Base-by-base conservation (phyloP, 306 rosid genomes). In the Cajanus cajan region DNA sequence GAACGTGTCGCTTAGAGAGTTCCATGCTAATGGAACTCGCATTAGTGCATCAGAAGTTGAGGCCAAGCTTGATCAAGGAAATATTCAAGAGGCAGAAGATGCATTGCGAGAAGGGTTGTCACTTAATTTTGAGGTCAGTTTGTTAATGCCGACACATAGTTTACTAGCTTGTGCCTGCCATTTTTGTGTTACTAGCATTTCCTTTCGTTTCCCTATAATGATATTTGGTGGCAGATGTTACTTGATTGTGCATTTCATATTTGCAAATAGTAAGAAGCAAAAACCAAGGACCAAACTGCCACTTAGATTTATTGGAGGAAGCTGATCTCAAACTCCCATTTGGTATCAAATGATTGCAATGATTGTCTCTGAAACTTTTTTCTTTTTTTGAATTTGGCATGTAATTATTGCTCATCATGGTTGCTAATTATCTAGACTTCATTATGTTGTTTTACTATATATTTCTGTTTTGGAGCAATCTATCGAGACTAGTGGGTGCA, bases 31-130 rank as follows among this genome's bases (percentile, higher is more conserved):
- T 90, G 98, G 97, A 75, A 61, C 79, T 65, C 48, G 76, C 68
- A 88, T 92, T 86, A 63, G 39, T 61, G 59, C 97, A 61, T 69
- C 91, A 14, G 95, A 89, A 74, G 94, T 92, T 74, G 93, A 90
- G 85, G 95, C 90, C 15, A 94, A 88, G 85, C 94, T 94, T 22
- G 97, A 92, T 70, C 91, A 94, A 84, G 98, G 98, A 80, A 90
- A 94, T 82, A 90, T 92, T 86, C 92, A 92, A 78, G 98, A 89
- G 82, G 98, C 98, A 0, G 98, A 94, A 77, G 81, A 90, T 37
- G 85, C 98, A 7, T 82, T 94, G 80, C 80, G 92, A 79, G 98
- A 94, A 47, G 97, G 97, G 50, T 74, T 94, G 77, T 92, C 96
- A 1, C 91, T 94, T 82, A 94, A 92, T 86, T 92, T 85, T 63